Percentiles rank a stretch among this genome's conserved stretches.
Conservation (phyloP, 805 yeast genomes). For the Ogataea nitratoaversa region DNA sequence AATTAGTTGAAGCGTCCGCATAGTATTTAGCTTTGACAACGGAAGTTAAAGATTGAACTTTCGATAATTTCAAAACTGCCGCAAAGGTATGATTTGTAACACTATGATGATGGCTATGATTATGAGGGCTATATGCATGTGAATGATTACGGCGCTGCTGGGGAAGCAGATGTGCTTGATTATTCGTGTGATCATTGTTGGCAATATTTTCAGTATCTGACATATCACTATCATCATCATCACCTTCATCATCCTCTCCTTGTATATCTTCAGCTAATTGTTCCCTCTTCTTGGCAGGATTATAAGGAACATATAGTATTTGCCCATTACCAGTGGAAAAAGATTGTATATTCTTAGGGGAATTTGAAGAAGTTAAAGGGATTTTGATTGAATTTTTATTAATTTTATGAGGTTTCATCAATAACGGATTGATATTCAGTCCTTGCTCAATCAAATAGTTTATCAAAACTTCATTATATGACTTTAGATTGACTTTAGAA, state of each 20-base stretch:
- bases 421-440: slow-evolving; percentile 24
- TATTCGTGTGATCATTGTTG: not conserved
- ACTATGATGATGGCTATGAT: slow-evolving; percentile 16
- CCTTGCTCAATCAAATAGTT: slow-evolving; percentile 27
- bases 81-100: slow-evolving; percentile 47
- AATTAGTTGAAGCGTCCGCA: slow-evolving; percentile 40
- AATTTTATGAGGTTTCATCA: slow-evolving; percentile 16
- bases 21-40: slow-evolving; percentile 37
- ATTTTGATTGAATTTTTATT: slow-evolving; percentile 11
- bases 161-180: not conserved
- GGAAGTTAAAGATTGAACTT: slow-evolving; percentile 35
- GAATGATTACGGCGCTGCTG: not conserved
- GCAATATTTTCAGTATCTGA: slow-evolving; percentile 12
- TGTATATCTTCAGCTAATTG: slow-evolving; percentile 15
- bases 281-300: slow-evolving; percentile 28
- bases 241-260: slow-evolving; percentile 21
- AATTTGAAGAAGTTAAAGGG: slow-evolving; percentile 1
- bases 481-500: slow-evolving; percentile 16
- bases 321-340: slow-evolving; percentile 32
- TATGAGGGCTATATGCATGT: not conserved
- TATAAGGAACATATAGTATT: slow-evolving; percentile 30
- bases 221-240: slow-evolving; percentile 22
- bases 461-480: slow-evolving; percentile 24
- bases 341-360: slow-evolving; percentile 16
- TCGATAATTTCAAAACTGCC: slow-evolving; percentile 41